A percentile compares a stretch with the other conserved stretches of the same genome.
Conservation (phyloP, 371 early-diverging fungal genomes). For the Massospora cicadina region DNA sequence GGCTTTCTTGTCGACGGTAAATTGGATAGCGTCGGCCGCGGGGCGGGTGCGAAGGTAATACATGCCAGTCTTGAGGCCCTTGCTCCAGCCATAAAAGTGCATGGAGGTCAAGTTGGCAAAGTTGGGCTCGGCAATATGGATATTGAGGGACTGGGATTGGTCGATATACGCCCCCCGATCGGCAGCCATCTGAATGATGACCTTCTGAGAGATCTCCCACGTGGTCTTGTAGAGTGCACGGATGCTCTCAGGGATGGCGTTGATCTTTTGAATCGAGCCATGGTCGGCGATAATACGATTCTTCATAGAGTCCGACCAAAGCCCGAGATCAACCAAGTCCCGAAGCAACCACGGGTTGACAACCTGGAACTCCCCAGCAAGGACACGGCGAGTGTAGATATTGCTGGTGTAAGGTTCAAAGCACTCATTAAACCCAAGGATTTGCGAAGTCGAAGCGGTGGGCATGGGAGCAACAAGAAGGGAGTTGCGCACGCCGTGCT, state of each 20-base stretch:
- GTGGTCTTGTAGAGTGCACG: conserved; percentile 96
- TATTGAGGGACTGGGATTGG: conserved; percentile 97
- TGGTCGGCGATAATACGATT: conserved; percentile 93
- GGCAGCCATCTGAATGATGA: conserved; percentile 68
- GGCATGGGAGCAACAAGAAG: conserved; percentile 99
- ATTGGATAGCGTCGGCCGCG: conserved; percentile 96
- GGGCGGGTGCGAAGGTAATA: conserved; percentile 98
- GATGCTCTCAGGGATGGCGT: conserved; percentile 75
- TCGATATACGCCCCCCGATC: conserved; percentile 98
- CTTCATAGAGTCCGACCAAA: conserved; percentile 95
- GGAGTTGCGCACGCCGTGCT: conserved; percentile 94
- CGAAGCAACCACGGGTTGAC: conserved; percentile 94
- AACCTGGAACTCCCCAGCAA: conserved; percentile 99
- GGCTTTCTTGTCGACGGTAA: conserved; percentile 45
- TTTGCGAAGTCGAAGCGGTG: conserved; percentile 98
- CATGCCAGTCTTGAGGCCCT: conserved; percentile 99
- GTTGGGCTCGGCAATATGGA: conserved; percentile 86
- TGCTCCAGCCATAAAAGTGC: conserved; percentile 99
- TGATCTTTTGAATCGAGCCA: conserved; percentile 79
- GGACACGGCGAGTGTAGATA: conserved; percentile 94
- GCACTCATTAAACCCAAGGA: conserved; percentile 97
- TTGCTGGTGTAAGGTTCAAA: conserved; percentile 98
- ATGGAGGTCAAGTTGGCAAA: conserved; percentile 89
- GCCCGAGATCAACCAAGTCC: conserved; percentile 77
- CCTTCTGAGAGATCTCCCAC: conserved; percentile 93